Evolutionary conservation across 371 early-diverging fungal species (phyloP).

Genomic region (Mortierella sp.): DNA sequence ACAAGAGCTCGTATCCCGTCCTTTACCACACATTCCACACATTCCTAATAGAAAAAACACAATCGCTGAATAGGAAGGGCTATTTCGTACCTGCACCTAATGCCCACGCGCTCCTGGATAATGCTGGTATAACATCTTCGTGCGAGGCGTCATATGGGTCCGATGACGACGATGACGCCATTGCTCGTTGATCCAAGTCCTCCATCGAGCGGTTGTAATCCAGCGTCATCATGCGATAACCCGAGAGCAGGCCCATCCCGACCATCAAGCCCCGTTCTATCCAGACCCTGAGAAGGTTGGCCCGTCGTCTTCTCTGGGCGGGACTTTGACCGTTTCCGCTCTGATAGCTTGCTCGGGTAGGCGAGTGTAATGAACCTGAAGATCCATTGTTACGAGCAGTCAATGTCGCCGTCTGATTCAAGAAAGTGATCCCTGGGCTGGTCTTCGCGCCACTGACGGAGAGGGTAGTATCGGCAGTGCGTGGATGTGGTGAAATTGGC

Average conservation of each 20-base stretch:
- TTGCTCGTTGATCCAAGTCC: not conserved
- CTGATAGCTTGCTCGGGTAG: not conserved
- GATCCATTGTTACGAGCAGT: not conserved
- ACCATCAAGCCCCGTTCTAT: constrained; percentile 52
- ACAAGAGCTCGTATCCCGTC: not conserved
- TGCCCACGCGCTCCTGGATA: constrained; percentile 41
- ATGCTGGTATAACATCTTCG: constrained; percentile 7
- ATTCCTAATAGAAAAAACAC: no score
- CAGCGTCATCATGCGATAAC: constrained; percentile 52
- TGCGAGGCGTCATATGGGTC: constrained; percentile 1
- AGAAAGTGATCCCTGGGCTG: not conserved
- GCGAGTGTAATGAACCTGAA: not conserved
- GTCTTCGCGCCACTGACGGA: no score
- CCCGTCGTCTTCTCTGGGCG: constrained; percentile 32
- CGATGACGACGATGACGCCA: constrained; percentile 1
- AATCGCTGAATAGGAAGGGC: no score
- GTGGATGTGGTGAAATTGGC: not conserved
- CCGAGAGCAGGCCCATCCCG: constrained; percentile 46
- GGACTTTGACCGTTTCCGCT: constrained; percentile 3
- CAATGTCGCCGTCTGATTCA: not conserved
- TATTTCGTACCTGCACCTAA: constrained; percentile 46
- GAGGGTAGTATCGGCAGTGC: no score
- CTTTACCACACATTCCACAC: no score
- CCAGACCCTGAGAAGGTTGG: constrained; percentile 45
- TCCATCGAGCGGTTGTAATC: constrained; percentile 7